Evolutionary conservation across 768 basidiomycete genomes (phyloP).

Genomic region (Leccinum subtestaceum): DNA sequence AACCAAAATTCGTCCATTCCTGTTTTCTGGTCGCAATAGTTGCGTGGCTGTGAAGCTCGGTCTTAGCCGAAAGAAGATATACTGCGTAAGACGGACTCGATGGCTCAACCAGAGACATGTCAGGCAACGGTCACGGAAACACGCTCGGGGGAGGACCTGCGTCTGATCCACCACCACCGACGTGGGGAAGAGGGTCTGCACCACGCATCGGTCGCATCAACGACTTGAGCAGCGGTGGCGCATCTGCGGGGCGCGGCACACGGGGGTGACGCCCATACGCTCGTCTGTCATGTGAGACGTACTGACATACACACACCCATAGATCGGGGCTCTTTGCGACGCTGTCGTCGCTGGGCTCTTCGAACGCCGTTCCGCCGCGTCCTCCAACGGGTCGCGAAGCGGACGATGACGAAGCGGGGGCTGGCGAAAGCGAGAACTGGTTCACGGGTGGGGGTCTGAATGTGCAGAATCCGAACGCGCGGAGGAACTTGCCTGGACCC

Average conservation of each 20-base stretch:
- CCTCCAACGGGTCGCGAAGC: conserved; percentile 32
- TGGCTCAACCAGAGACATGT: conserved; percentile 31
- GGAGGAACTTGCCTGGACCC: conserved; percentile 47
- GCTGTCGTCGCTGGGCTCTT: conserved; percentile 31
- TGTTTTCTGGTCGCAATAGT: no score
- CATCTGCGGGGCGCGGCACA: conserved; percentile 22
- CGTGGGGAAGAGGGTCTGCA: conserved; percentile 41
- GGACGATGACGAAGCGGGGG: conserved; percentile 46
- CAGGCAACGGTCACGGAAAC: conserved; percentile 40
- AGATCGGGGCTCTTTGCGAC: conserved; percentile 36
- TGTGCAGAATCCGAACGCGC: conserved; percentile 76
- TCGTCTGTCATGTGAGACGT: background rate
- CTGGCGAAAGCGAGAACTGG: conserved; percentile 56
- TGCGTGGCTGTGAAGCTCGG: background rate
- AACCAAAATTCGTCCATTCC: no score
- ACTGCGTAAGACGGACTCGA: background rate
- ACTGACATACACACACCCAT: conserved; percentile 2
- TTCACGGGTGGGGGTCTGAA: conserved; percentile 96
- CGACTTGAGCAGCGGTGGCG: conserved; percentile 35
- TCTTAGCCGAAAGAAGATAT: background rate
- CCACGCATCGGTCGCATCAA: conserved; percentile 54
- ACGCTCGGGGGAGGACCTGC: conserved; percentile 46
- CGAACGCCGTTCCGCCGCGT: conserved; percentile 16
- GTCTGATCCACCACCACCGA: conserved; percentile 46
- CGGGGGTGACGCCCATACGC: conserved; percentile 9